Base-by-base conservation (phyloP, 2,329 filamentous ascomycete genomes). In the Colletotrichum tamarilloi region DNA sequence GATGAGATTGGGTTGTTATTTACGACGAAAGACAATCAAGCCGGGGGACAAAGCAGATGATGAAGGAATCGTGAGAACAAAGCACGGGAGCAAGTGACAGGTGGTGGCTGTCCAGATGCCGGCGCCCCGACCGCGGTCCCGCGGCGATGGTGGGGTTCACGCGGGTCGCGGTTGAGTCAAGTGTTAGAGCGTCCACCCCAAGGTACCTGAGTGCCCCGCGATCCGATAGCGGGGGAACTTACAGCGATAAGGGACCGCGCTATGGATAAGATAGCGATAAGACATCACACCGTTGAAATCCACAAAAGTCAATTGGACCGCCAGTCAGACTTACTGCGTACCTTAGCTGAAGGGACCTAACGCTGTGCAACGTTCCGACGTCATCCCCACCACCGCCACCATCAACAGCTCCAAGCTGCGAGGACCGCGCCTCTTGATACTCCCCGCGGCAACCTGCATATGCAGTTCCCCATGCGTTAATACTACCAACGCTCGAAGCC, bases 141-240 rank as follows among this genome's bases (percentile, higher is more conserved):
- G 46, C 62, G n/a, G 30, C 52, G 22, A 42, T 65, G 49, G 49
- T 42, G 22, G 52, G 52, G 62, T 24, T 65, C 42, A n/a, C 62
- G 52, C 62, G 62, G 62, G 62, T 26, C 62, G 62, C 62, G 62
- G 62, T 65, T 65, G 62, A 65, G 52, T 65, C 62, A 65, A 52
- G 35, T 52, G n/a, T 4, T 28, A 9, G 42, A n/a, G 42, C 38
- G 38, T 8, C 38, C 24, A 19, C 42, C 24, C 30, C 30, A 32
- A 32, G 30, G 1, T 9, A 30, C 2, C 28, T 62, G 26, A 22
- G 42, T 56, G 60, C 58, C 58, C 65, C 65, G 56, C 56, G 65
- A 67, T 67, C 67, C 67, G 67, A 69, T 69, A 69, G 53, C 67
- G 56, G 58, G 56, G 16, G 12, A 19, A 12, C 12, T 5, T 35